Base-by-base conservation (phyloP, 164 flowering plant genomes). In the Aristolochia californica region DNA sequence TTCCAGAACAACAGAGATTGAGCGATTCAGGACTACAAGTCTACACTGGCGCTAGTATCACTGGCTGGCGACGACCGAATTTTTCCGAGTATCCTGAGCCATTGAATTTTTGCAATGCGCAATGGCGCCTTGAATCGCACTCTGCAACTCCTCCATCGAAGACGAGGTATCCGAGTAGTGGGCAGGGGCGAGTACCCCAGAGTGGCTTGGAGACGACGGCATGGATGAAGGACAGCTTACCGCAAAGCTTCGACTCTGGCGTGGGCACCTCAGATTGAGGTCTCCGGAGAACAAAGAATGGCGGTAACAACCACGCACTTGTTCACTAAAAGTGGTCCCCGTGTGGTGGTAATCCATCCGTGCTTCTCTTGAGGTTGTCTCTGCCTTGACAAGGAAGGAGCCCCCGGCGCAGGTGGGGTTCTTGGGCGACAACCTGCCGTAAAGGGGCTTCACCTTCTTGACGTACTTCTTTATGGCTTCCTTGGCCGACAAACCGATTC, bases 81-180 rank as follows among this genome's bases (percentile, higher is more conserved):
- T 70, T 57, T 70, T 75, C 63, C 68, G 78, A 57, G 24, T 45
- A n/a, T 60, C 9, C 18, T 61, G 57, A n/a, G 21, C 49, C 88
- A 93, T 69, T 1, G 98, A 93, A 65, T 79, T 87, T 80, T 89
- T 93, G 72, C 99, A 93, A 68, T 93, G 91, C 23, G 95, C 90
- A 38, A 93, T 93, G 13, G 99, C 99, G 2, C 99, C 99, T 68
- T 89, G 97, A 43, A 93, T 93, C 5, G 99, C 97, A 59, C 68
- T 87, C 76, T 93, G 99, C 63, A 89, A 54, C 72, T 93, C 99
- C 63, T 93, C 96, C 95, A 81, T 87, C 0, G 98, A 80, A n/a
- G 96, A 91, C 5, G 69, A 20, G 43, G 66, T 68, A 5, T 60
- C 21, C 23, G 20, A 20, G 40, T 45, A 13, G 38, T 16, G n/a